Percentiles rank a stretch among this genome's conserved stretches.
These are phyloP conservation scores for Saccharomycopsis babjevae DNA, from an alignment of 805 yeast genomes.

Conservation along the genomic window DNA sequence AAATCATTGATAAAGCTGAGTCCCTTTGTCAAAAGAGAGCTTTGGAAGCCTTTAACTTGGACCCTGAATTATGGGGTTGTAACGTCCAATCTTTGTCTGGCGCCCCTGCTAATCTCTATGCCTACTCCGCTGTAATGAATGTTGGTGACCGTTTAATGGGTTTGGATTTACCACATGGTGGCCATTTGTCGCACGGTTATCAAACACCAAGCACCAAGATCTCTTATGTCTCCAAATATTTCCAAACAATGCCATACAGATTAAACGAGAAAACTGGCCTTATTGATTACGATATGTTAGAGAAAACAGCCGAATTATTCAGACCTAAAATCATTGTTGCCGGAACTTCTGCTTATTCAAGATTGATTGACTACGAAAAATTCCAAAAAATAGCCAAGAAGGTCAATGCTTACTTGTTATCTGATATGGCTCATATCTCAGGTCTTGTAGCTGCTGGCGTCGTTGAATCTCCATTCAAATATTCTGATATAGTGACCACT, in stretches of 20 bases:
- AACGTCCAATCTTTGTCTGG: conserved; percentile 96
- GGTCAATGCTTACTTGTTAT: conserved; percentile 92
- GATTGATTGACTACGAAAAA: conserved; percentile 92
- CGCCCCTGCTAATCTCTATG: conserved; percentile 96
- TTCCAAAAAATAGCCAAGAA: conserved; percentile 94
- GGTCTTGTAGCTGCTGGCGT: conserved; percentile 95
- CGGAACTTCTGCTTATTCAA: conserved; percentile 97
- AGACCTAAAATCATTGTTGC: conserved; percentile 96
- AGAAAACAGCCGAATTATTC: conserved; percentile 79
- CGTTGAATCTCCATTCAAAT: conserved; percentile 91
- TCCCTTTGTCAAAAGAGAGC: conserved; percentile 90
- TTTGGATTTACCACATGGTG: conserved; percentile 96
- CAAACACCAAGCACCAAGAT: conserved; percentile 87
- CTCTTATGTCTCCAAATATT: conserved; percentile 91
- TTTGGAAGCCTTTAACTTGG: conserved; percentile 72
- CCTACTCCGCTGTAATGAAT: conserved; percentile 88
- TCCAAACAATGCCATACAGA: conserved; percentile 98
- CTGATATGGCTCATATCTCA: conserved; percentile 98
- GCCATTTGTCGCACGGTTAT: conserved; percentile 97
- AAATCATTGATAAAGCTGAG: conserved; percentile 92
- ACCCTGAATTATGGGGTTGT: conserved; percentile 89
- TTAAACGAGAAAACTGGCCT: conserved; percentile 85
- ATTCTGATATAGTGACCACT: conserved; percentile 95
- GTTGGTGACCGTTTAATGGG: conserved; percentile 98
- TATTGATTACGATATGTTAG: conserved; percentile 93